phyloP scores from a whole-genome alignment of 1,139 yeast genomes.

The Saccharomyces pastorianus region DNA sequence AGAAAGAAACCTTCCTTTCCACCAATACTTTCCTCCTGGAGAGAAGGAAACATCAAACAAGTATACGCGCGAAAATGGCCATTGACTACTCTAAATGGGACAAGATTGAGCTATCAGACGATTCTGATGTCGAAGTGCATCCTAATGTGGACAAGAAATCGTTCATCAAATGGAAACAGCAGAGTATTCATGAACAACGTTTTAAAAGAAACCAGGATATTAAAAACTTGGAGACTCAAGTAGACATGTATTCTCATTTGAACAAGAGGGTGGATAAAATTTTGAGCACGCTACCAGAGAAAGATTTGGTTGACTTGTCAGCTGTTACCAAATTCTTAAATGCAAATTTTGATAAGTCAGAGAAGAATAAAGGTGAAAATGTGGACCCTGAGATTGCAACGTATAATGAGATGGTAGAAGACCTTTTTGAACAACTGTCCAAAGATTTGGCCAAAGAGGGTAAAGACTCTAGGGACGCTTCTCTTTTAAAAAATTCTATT shows the following conservation, averaged over 20 bases:
- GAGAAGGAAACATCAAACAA: too few relatives aligned
- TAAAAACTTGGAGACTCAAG: constrained; percentile 63
- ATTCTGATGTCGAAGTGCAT: constrained; percentile 92
- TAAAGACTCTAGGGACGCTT: constrained; percentile 37
- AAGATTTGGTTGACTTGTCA: constrained; percentile 37
- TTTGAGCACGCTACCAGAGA: constrained; percentile 32
- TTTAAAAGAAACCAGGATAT: constrained; percentile 70
- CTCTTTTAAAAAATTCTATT: constrained; percentile 38
- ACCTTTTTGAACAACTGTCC: constrained; percentile 63
- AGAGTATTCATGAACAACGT: constrained; percentile 92
- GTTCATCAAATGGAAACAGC: constrained; percentile 92
- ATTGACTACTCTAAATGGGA: constrained; percentile 98
- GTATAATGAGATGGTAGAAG: constrained; percentile 89
- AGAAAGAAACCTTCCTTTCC: background rate
- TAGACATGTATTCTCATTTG: constrained; percentile 67
- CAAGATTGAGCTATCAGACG: constrained; percentile 89
- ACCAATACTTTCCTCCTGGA: background rate
- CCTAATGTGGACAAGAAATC: constrained; percentile 95
- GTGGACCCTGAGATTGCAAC: constrained; percentile 63
- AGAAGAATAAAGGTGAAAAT: constrained; percentile 46
- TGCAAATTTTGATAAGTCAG: constrained; percentile 46
- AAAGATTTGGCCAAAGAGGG: constrained; percentile 50
- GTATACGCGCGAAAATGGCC: constrained; percentile 39
- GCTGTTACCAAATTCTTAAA: constrained; percentile 40
- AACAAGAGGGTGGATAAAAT: constrained; percentile 65